phyloP scores from a whole-genome alignment of 1,284 basidiomycete genomes.

The Malassezia obtusa region DNA sequence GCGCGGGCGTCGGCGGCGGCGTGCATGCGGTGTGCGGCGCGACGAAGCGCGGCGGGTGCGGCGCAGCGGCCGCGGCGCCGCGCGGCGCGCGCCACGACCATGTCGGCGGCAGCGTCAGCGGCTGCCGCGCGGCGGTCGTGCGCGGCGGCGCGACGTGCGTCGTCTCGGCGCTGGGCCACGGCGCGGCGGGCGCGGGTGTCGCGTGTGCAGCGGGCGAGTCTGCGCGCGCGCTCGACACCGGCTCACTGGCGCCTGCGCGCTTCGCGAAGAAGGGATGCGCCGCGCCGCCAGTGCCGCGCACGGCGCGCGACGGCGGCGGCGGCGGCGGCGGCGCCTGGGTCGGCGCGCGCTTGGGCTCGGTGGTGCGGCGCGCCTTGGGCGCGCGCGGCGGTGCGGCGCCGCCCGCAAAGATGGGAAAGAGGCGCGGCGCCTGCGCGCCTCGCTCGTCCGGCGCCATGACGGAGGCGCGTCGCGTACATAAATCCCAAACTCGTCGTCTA shows the following conservation, averaged over 20 bases:
- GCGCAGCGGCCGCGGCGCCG: neutral
- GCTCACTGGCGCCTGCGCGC: neutral
- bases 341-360: neutral
- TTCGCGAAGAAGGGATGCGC: constrained; percentile 17
- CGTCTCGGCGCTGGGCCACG: constrained; percentile 1
- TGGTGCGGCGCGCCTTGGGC: neutral
- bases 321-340: neutral
- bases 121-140: neutral
- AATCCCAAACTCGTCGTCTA: neutral
- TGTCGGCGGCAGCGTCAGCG: neutral
- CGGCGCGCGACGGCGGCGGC: constrained; percentile 6
- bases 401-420: neutral
- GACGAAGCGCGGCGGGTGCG: neutral
- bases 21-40: neutral
- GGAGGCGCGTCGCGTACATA: neutral
- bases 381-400: neutral
- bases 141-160: constrained; percentile 6
- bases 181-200: constrained; percentile 2
- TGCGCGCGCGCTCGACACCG: neutral
- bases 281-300: constrained; percentile 10
- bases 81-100: neutral
- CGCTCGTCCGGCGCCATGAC: neutral
- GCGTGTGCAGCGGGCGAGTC: neutral
- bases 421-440: neutral
- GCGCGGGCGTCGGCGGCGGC: neutral